Percentiles rank a stretch among this genome's conserved stretches.
Conservation (phyloP, 352 stramenopile species). For the Phytophthora chlamydospora region DNA sequence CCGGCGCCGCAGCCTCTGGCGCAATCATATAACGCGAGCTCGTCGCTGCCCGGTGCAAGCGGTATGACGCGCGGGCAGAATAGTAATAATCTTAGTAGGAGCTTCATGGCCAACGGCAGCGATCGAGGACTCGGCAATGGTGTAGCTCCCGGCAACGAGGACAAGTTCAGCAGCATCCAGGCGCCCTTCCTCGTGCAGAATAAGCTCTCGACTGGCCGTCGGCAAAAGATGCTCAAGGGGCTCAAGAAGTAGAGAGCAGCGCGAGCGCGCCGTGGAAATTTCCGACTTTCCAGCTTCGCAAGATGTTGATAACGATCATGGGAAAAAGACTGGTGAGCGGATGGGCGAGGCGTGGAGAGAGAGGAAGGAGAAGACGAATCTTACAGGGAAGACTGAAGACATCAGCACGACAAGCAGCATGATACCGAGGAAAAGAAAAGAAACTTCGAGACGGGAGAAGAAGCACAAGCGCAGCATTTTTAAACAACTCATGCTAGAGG, state of each 20-base stretch:
- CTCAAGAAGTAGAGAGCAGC: constrained; percentile 77
- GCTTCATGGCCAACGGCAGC: constrained; percentile 49
- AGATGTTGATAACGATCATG: constrained; percentile 33
- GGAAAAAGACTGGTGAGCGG: constrained; percentile 11
- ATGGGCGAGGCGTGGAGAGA: constrained; percentile 23
- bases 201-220: constrained; percentile 84
- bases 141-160: constrained; percentile 58
- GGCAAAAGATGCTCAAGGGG: constrained; percentile 91
- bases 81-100: constrained; percentile 75
- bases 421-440: constrained; percentile 34
- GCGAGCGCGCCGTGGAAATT: constrained; percentile 19
- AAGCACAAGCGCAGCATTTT: constrained; percentile 39
- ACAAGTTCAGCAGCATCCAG: constrained; percentile 89
- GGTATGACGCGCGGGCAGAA: constrained; percentile 37
- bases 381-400: constrained; percentile 47
- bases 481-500: constrained; percentile 28
- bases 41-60: constrained; percentile 34
- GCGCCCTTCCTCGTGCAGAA: constrained; percentile 86
- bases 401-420: constrained; percentile 41
- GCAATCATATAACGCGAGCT: constrained; percentile 50
- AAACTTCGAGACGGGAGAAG: constrained; percentile 32
- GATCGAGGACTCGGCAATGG: constrained; percentile 42
- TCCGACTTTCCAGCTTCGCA: constrained; percentile 12
- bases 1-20: constrained; percentile 31
- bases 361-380: constrained; percentile 36